phyloP scores from a whole-genome alignment of 2,329 filamentous ascomycete genomes.

The Albifimbria verrucaria region DNA sequence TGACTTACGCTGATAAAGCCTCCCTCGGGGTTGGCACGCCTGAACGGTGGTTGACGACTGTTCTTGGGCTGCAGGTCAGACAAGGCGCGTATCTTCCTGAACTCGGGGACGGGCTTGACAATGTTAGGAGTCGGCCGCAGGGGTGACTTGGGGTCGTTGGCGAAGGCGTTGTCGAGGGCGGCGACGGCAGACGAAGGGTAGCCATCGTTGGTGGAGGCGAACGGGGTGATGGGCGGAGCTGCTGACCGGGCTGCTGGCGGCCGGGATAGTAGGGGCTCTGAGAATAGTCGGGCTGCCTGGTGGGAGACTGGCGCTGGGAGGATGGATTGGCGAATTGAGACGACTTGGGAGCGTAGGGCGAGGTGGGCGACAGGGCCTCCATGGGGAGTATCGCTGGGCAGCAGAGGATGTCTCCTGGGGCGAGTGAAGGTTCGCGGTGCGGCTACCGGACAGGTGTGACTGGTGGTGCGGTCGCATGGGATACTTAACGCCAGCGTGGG shows the following conservation, averaged over 20 bases:
- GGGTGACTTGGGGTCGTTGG: constrained; percentile 55
- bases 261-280: constrained; percentile 56
- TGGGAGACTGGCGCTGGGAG: constrained; percentile 73
- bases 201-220: constrained; percentile 64
- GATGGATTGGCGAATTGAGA: constrained; percentile 53
- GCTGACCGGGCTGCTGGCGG: constrained; percentile 48
- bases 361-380: constrained; percentile 79
- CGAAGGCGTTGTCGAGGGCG: constrained; percentile 65
- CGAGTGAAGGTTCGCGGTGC: constrained; percentile 64
- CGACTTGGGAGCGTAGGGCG: constrained; percentile 69
- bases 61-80: constrained; percentile 78
- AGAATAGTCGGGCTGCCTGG: constrained; percentile 60
- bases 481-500: constrained; percentile 84
- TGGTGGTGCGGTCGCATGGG: constrained; percentile 75
- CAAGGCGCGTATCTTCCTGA: constrained; percentile 71
- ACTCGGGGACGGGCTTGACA: constrained; percentile 74
- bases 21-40: constrained; percentile 91
- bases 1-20: constrained; percentile 89
- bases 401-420: constrained; percentile 70
- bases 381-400: constrained; percentile 91
- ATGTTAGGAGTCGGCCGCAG: constrained; percentile 48
- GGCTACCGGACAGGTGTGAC: constrained; percentile 59
- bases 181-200: constrained; percentile 72
- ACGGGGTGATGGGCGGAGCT: constrained; percentile 71
- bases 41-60: constrained; percentile 83